These are phyloP conservation scores for Solanum hybrid DNA, from an alignment of 305 asterid species.

Conservation along the genomic window DNA sequence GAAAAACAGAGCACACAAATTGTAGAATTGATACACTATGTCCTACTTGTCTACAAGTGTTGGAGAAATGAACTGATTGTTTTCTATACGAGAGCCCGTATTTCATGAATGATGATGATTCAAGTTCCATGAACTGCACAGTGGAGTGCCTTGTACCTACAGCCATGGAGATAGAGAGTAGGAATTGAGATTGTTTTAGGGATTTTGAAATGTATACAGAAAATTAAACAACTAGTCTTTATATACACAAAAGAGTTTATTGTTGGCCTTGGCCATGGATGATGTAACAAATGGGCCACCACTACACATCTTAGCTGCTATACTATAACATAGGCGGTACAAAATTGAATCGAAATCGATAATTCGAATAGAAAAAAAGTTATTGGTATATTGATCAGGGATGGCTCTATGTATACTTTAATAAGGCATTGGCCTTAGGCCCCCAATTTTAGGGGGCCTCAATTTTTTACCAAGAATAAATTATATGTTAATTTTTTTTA, in stretches of 20 bases:
- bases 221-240: background rate
- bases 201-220: background rate
- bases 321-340: no score
- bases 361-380: no score
- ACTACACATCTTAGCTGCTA: background rate
- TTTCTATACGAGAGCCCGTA: slow-evolving; percentile 24
- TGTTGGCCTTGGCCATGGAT: background rate
- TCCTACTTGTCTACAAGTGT: slow-evolving; percentile 27
- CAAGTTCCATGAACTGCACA: slow-evolving; percentile 33
- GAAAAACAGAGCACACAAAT: background rate
- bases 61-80: slow-evolving; percentile 29
- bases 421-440: no score
- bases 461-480: no score
- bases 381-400: no score
- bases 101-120: slow-evolving; percentile 19
- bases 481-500: no score
- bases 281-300: background rate
- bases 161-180: slow-evolving; percentile 18
- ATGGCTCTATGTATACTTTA: no score
- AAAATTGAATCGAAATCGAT: no score
- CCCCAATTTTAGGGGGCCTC: no score
- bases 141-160: slow-evolving; percentile 24
- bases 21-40: background rate
- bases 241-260: background rate
- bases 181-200: background rate